phyloP scores from a whole-genome alignment of 805 yeast species.

The Candida palmyrensis region DNA sequence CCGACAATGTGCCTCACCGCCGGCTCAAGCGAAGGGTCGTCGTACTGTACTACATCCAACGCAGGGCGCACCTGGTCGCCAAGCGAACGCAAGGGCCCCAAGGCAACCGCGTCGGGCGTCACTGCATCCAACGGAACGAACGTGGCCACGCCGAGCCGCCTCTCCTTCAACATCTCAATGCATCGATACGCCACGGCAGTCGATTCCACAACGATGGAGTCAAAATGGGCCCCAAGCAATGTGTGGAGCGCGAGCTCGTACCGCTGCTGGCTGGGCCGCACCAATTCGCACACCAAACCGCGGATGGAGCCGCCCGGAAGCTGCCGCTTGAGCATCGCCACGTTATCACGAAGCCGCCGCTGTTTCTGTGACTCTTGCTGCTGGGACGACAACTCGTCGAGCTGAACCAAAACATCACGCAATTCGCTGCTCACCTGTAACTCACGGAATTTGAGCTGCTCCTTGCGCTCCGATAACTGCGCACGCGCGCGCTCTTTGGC shows the following conservation, averaged over 20 bases:
- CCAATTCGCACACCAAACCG: conserved; percentile 76
- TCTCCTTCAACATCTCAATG: conserved; percentile 75
- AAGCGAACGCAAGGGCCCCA: conserved; percentile 49
- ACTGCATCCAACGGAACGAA: conserved; percentile 87
- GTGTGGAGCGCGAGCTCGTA: conserved; percentile 73
- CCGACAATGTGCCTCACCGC: conserved; percentile 82
- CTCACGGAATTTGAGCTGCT: conserved; percentile 41
- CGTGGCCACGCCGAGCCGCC: conserved; percentile 78
- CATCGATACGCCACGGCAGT: conserved; percentile 67
- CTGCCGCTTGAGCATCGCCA: conserved; percentile 60
- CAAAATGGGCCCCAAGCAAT: conserved; percentile 71
- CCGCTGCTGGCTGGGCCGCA: conserved; percentile 68
- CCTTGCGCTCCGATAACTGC: conserved; percentile 28
- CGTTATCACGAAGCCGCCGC: conserved; percentile 65
- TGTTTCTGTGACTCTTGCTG: conserved; percentile 75
- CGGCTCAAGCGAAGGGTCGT: conserved; percentile 58
- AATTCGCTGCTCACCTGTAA: conserved; percentile 59
- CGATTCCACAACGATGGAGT: conserved; percentile 79
- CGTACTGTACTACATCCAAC: conserved; percentile 65
- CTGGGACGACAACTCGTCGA: conserved; percentile 71
- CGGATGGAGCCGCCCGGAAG: conserved; percentile 71
- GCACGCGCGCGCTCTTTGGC: conserved; percentile 21
- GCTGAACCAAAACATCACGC: conserved; percentile 50
- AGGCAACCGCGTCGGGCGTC: conserved; percentile 45
- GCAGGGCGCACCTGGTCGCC: conserved; percentile 59